A percentile compares a stretch with the other conserved stretches of the same genome.
Evolutionary conservation across 1,139 yeast species (phyloP).

Genomic region (Zygoascus hellenicus): DNA sequence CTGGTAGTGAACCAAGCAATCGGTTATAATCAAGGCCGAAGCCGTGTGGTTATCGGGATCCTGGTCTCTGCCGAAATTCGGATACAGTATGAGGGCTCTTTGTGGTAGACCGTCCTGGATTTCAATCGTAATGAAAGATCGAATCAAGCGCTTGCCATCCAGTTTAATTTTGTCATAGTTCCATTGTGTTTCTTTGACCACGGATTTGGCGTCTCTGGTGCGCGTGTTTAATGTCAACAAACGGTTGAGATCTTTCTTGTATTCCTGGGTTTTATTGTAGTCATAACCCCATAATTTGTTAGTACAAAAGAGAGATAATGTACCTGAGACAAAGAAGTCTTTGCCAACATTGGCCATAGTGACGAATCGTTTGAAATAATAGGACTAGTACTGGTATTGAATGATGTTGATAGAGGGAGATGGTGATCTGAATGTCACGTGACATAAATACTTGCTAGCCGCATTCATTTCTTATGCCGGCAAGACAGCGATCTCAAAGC

Average conservation of each 20-base stretch:
- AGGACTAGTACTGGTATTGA: too few species aligned
- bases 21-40: neutral
- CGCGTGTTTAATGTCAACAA: slow-evolving; percentile 7
- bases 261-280: slow-evolving; percentile 7
- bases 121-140: slow-evolving; percentile 3
- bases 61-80: slow-evolving; percentile 3
- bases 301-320: slow-evolving; percentile 17
- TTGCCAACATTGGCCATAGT: neutral
- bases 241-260: slow-evolving; percentile 12
- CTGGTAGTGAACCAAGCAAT: slow-evolving; percentile 6
- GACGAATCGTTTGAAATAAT: too few species aligned
- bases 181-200: slow-evolving; percentile 8
- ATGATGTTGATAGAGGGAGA: too few species aligned
- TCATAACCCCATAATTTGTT: slow-evolving; percentile 16
- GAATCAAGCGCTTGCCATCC: slow-evolving; percentile 5
- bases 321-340: slow-evolving; percentile 20
- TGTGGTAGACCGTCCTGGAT: slow-evolving; percentile 6
- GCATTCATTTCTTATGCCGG: too few species aligned
- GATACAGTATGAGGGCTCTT: slow-evolving; percentile 7
- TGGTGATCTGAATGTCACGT: too few species aligned
- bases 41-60: slow-evolving; percentile 5
- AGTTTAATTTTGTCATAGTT: slow-evolving; percentile 9
- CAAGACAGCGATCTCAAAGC: too few species aligned
- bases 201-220: slow-evolving; percentile 6
- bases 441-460: too few species aligned